Conservation (phyloP, 441 rosid genomes). For the Arabidopsis hybrid region DNA sequence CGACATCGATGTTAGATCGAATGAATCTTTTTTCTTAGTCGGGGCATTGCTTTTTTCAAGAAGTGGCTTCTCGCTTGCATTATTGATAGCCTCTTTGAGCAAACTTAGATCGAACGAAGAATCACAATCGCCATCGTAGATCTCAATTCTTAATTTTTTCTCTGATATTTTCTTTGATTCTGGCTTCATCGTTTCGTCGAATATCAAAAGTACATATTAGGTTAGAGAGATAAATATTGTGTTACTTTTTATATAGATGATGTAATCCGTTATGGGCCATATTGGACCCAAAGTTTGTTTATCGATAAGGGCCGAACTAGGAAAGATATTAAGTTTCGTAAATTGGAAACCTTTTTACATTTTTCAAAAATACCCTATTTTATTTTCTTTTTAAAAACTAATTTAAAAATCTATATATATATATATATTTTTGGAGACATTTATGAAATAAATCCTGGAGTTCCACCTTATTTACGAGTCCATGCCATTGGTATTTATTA, state of each 20-base stretch:
- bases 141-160: not conserved
- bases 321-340: not conserved
- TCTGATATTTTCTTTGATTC: slow-evolving; percentile 23
- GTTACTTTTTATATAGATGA: not conserved
- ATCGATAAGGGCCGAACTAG: not conserved
- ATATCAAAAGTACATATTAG: not conserved
- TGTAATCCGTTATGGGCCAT: not conserved
- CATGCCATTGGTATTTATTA: too few species aligned
- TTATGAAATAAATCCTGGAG: too few species aligned
- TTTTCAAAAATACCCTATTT: too few species aligned
- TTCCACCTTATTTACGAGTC: too few species aligned
- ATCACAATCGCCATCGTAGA: not conserved
- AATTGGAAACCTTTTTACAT: too few species aligned
- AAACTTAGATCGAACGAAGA: slow-evolving; percentile 34
- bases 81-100: slow-evolving; percentile 29
- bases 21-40: not conserved
- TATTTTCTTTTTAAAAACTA: not conserved
- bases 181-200: slow-evolving; percentile 20
- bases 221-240: not conserved
- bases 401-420: too few species aligned
- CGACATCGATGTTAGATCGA: not conserved
- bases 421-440: too few species aligned
- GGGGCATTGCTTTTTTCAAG: not conserved
- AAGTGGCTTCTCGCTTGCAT: not conserved
- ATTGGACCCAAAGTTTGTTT: not conserved